Conservation (phyloP, 202 grass and related monocot species). For the Zoysia matrella region DNA sequence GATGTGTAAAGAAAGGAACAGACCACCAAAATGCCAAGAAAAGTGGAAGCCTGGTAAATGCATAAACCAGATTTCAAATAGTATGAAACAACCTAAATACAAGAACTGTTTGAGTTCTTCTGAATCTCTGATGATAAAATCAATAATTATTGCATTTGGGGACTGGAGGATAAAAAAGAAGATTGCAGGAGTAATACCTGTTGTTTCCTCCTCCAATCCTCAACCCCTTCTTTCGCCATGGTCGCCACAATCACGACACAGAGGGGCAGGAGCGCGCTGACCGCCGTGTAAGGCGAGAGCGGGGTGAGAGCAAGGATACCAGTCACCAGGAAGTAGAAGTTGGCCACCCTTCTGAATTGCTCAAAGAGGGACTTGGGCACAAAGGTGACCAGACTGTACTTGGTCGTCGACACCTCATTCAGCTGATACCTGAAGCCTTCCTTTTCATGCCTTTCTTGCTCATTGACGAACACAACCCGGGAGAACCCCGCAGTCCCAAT, state of each 20-base stretch:
- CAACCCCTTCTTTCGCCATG: constrained; percentile 91
- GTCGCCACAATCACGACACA: constrained; percentile 81
- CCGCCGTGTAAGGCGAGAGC: constrained; percentile 69
- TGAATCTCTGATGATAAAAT: constrained; percentile 4
- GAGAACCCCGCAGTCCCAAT: constrained; percentile 82
- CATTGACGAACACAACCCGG: constrained; percentile 73
- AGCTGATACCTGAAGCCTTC: constrained; percentile 49
- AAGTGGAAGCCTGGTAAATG: neutral
- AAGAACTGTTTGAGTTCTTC: constrained; percentile 12
- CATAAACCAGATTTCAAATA: neutral
- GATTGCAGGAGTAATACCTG: constrained; percentile 59
- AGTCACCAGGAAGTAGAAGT: constrained; percentile 88
- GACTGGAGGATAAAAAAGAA: neutral
- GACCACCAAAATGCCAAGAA: constrained; percentile 5
- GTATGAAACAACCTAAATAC: constrained; percentile 14
- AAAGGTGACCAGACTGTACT: constrained; percentile 80
- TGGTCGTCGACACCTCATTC: constrained; percentile 83
- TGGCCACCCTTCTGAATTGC: constrained; percentile 98
- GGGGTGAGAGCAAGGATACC: constrained; percentile 76
- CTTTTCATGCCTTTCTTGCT: constrained; percentile 39
- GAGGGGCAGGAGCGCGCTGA: constrained; percentile 71
- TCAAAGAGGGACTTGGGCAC: constrained; percentile 95
- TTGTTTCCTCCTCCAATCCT: constrained; percentile 90
- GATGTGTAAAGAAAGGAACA: neutral
- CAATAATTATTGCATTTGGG: neutral